Percentiles rank a stretch among this genome's conserved stretches.
Conservation (phyloP, 2,329 filamentous ascomycete genomes). For the Tolypocladium tropicale region DNA sequence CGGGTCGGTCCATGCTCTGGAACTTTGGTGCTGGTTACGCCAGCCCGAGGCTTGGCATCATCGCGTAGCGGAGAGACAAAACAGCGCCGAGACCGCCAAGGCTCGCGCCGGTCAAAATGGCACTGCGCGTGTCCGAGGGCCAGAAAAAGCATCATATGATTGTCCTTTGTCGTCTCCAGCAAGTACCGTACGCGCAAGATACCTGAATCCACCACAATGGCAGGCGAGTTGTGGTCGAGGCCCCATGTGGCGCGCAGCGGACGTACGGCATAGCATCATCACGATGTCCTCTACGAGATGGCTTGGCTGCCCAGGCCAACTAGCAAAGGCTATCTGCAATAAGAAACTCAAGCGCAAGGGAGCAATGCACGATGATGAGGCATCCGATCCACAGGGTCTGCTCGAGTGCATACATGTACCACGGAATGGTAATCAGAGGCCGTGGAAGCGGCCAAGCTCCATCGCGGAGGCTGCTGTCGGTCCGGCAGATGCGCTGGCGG, state of each 20-base stretch:
- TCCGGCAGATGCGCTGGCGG: neutral
- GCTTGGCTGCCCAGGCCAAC: neutral
- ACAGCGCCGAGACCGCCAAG: conserved; percentile 12
- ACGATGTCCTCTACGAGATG: neutral
- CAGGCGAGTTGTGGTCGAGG: neutral
- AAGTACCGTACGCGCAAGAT: neutral
- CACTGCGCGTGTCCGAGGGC: neutral
- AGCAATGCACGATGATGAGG: neutral
- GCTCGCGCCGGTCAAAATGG: conserved; percentile 2
- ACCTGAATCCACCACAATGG: neutral
- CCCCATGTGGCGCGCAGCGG: neutral
- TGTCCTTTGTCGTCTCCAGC: neutral
- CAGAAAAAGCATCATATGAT: neutral
- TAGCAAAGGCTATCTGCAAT: neutral
- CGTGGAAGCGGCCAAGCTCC: neutral
- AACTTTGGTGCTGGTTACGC: neutral
- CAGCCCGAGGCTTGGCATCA: conserved; percentile 9
- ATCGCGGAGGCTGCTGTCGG: neutral
- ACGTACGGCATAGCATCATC: neutral
- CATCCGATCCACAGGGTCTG: neutral
- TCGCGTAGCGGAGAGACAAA: conserved; percentile 4
- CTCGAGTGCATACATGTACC: neutral
- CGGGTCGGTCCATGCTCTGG: neutral
- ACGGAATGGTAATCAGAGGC: neutral
- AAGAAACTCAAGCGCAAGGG: neutral